Conservation (phyloP, 129 eudicot genomes). For the Saussurea involucrata region DNA sequence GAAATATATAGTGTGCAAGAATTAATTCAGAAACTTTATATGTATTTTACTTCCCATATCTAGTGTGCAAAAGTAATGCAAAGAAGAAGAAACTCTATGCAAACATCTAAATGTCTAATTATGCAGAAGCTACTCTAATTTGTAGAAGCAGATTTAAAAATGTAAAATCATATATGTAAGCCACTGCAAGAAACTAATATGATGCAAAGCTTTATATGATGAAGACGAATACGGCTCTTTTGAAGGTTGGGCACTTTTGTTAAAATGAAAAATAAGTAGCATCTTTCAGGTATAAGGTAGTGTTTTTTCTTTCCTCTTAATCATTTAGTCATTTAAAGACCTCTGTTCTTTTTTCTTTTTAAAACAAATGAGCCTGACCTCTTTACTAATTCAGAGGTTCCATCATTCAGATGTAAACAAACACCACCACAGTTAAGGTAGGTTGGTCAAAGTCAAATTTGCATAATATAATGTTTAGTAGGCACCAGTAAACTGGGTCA, state of each 20-base stretch:
- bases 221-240: not conserved
- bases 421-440: constrained; percentile 2
- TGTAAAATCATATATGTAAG: not conserved
- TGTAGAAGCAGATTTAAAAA: not conserved
- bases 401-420: not conserved
- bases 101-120: not conserved
- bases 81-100: not conserved
- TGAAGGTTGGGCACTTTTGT: not conserved
- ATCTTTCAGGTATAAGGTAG: not conserved
- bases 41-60: not conserved
- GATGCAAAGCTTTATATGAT: not conserved
- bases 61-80: not conserved
- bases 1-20: not conserved
- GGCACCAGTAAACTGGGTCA: not conserved
- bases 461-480: not conserved
- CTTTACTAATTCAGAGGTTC: constrained; percentile 2
- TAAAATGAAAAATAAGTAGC: not conserved
- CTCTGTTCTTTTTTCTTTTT: not conserved
- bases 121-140: not conserved
- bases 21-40: not conserved
- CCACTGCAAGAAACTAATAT: not conserved
- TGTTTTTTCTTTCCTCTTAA: not conserved
- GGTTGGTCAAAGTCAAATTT: constrained; percentile 1
- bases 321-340: not conserved
- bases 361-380: not conserved